Conservation (phyloP, 306 rosid genomes). For the Medicago ruthenica region DNA sequence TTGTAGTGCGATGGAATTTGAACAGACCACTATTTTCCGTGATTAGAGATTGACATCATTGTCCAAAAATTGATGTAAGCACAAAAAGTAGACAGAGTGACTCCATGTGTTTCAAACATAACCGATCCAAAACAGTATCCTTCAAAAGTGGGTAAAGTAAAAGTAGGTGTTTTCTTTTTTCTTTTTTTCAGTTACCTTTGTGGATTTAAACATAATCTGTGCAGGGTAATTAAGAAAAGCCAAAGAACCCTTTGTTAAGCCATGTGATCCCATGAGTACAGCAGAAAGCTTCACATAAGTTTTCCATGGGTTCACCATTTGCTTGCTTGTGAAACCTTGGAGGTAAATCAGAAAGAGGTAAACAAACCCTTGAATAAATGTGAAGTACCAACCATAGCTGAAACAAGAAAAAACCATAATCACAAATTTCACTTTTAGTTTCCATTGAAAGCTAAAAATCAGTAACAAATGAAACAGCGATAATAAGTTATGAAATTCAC, state of each 20-base stretch:
- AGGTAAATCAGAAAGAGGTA: constrained; percentile 83
- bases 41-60: not conserved
- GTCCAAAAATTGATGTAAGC: constrained; percentile 12
- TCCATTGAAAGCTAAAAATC: constrained; percentile 23
- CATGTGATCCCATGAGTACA: constrained; percentile 96
- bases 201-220: constrained; percentile 98
- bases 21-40: not conserved
- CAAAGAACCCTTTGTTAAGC: constrained; percentile 94
- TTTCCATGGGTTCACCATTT: constrained; percentile 99
- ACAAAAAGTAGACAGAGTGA: constrained; percentile 7
- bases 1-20: not conserved
- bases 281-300: constrained; percentile 95
- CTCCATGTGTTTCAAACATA: not conserved
- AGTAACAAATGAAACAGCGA: constrained; percentile 35
- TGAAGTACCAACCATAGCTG: constrained; percentile 99
- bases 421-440: constrained; percentile 9
- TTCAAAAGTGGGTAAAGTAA: constrained; percentile 33
- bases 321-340: constrained; percentile 94
- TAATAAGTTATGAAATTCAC: constrained; percentile 46
- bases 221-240: constrained; percentile 98
- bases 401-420: constrained; percentile 42
- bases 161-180: not conserved
- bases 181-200: constrained; percentile 63
- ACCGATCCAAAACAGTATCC: constrained; percentile 5
- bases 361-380: constrained; percentile 95